Conservation (phyloP, 768 basidiomycete genomes). For the Rhodotorula taiwanensis region DNA sequence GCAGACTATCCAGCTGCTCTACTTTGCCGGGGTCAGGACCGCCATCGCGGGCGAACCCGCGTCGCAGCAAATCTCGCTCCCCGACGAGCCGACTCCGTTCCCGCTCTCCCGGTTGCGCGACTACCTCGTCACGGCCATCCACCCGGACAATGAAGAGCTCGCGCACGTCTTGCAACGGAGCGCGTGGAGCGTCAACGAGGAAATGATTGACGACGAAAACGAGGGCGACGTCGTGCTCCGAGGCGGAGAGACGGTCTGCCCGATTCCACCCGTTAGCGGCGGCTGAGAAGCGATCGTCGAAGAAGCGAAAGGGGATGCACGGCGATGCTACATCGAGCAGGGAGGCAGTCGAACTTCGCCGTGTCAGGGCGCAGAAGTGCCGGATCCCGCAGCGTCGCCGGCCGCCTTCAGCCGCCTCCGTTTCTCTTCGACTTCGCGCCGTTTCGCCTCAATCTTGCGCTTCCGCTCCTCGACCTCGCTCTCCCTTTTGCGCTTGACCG, state of each 20-base stretch:
- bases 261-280: conserved; percentile 76
- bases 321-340: background rate
- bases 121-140: conserved; percentile 46
- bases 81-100: conserved; percentile 45
- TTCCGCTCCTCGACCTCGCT: conserved; percentile 19
- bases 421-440: conserved; percentile 30
- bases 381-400: conserved; percentile 51
- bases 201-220: conserved; percentile 60
- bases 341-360: too few relatives aligned
- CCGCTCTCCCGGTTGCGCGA: conserved; percentile 53
- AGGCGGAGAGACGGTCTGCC: conserved; percentile 69
- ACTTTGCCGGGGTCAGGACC: conserved; percentile 63
- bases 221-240: conserved; percentile 51
- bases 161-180: conserved; percentile 55
- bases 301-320: background rate
- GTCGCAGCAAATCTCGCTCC: conserved; percentile 54
- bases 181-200: conserved; percentile 72
- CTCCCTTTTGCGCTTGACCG: conserved; percentile 12
- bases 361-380: background rate
- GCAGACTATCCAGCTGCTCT: conserved; percentile 46
- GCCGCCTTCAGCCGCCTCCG: conserved; percentile 50
- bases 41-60: conserved; percentile 53
- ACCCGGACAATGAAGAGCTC: conserved; percentile 45
- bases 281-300: conserved; percentile 53
- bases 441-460: conserved; percentile 28